Percentiles rank a stretch among this genome's conserved stretches.
These are phyloP conservation scores for Mucor saturninus DNA, from an alignment of 371 early-diverging fungal species.

Conservation along the genomic window DNA sequence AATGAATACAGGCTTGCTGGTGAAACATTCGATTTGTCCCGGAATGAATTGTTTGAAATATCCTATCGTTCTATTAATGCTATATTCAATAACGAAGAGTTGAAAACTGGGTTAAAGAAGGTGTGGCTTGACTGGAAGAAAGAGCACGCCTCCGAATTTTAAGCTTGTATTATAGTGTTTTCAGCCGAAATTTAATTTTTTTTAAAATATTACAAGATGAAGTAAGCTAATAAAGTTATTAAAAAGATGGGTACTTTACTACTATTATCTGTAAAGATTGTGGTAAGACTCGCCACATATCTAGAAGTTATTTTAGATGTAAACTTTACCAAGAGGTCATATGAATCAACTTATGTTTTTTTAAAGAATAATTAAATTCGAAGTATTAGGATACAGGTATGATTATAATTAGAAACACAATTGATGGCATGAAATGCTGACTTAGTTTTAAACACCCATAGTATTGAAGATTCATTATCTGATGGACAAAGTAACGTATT, in stretches of 20 bases:
- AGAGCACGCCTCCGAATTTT: slow-evolving; percentile 2
- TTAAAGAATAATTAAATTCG: not conserved
- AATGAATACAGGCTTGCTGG: slow-evolving; percentile 54
- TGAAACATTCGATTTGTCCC: slow-evolving; percentile 37
- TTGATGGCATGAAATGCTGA: too few species aligned
- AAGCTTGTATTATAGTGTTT: not conserved
- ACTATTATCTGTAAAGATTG: too few species aligned
- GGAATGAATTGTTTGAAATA: slow-evolving; percentile 44
- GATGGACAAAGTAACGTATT: not conserved
- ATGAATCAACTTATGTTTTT: not conserved
- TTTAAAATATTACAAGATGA: not conserved
- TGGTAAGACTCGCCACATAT: too few species aligned
- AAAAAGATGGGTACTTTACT: too few species aligned
- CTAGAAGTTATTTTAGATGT: too few species aligned
- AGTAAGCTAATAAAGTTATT: too few species aligned
- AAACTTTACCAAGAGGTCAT: slow-evolving; percentile 2
- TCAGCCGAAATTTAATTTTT: not conserved
- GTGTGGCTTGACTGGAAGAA: slow-evolving; percentile 46
- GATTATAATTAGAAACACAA: not conserved
- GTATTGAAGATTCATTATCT: not conserved
- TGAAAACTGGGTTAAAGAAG: slow-evolving; percentile 36
- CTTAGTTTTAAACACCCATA: too few species aligned
- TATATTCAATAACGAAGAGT: slow-evolving; percentile 46
- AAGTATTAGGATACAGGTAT: not conserved
- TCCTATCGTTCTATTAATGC: slow-evolving; percentile 51